Conservation (phyloP, 2,329 filamentous ascomycete species). For the Colletotrichum abscissum region DNA sequence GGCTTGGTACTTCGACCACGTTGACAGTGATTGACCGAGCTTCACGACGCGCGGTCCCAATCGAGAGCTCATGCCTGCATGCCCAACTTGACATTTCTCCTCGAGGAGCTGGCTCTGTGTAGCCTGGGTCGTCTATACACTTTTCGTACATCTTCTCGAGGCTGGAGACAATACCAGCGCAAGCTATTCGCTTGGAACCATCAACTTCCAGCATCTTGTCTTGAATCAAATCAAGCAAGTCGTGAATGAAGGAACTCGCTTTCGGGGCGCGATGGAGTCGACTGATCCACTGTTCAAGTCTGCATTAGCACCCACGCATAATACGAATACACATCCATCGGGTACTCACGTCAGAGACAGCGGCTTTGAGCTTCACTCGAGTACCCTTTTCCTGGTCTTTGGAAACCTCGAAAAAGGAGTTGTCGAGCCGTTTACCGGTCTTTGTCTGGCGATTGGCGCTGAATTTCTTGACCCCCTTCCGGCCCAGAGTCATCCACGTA, state of each 20-base stretch:
- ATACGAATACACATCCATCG: not conserved
- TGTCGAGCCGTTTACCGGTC: not conserved
- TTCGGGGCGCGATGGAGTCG: not conserved
- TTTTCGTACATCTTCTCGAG: not conserved
- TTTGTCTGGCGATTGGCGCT: not conserved
- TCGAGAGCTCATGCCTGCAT: not conserved
- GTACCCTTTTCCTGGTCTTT: not conserved
- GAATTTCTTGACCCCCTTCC: not conserved
- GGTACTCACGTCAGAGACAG: not conserved
- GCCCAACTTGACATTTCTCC: not conserved
- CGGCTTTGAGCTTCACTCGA: not conserved
- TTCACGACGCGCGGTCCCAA: not conserved
- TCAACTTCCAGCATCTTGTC: constrained; percentile 2
- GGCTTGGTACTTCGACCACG: not conserved
- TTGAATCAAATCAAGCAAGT: not conserved
- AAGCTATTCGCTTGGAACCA: not conserved
- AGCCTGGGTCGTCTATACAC: not conserved
- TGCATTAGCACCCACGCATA: not conserved
- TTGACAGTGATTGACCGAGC: not conserved
- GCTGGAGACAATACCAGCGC: not conserved
- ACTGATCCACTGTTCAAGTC: constrained; percentile 1
- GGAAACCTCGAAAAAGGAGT: constrained; percentile 2
- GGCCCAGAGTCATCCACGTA: not conserved
- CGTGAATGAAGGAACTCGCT: not conserved
- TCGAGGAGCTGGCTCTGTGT: not conserved